A percentile compares a stretch with the other conserved stretches of the same genome.
phyloP scores from a whole-genome alignment of 352 stramenopile species.

The Pythium graminicola region DNA sequence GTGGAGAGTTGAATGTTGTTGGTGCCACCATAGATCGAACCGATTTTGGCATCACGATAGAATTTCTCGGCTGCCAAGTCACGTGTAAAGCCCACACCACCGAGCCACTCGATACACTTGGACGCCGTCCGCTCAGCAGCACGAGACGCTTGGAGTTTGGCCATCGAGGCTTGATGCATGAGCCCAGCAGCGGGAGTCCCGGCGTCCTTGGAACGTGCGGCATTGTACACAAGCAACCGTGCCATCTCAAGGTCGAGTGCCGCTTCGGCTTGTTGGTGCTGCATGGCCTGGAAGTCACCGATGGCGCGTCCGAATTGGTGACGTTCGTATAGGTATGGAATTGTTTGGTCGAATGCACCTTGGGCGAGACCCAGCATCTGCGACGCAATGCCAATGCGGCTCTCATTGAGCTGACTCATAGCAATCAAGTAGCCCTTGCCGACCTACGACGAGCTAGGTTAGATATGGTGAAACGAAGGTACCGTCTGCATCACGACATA shows the following conservation, averaged over 20 bases:
- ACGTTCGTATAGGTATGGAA: constrained; percentile 96
- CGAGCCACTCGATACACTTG: constrained; percentile 95
- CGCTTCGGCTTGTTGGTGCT: constrained; percentile 96
- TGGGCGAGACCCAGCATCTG: constrained; percentile 97
- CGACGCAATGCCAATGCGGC: constrained; percentile 95
- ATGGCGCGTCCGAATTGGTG: constrained; percentile 93
- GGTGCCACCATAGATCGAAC: constrained; percentile 96
- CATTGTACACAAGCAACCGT: constrained; percentile 94
- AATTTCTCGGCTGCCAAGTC: constrained; percentile 95
- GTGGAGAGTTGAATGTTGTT: constrained; percentile 96
- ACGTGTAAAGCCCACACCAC: constrained; percentile 95
- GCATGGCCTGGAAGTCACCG: constrained; percentile 94
- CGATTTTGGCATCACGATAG: constrained; percentile 97
- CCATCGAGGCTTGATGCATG: constrained; percentile 97
- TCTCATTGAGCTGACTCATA: constrained; percentile 96
- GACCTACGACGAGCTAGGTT: constrained; percentile 21
- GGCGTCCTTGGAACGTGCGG: constrained; percentile 91
- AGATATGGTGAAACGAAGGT: neutral
- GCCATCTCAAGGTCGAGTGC: constrained; percentile 92
- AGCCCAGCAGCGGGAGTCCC: constrained; percentile 77
- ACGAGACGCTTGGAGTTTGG: constrained; percentile 93
- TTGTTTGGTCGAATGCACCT: constrained; percentile 93
- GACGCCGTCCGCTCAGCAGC: constrained; percentile 93
- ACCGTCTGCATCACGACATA: constrained; percentile 19
- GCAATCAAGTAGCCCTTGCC: constrained; percentile 96